These are phyloP conservation scores for Citrus cavaleriei DNA, from an alignment of 345 rosid species.

Conservation along the genomic window DNA sequence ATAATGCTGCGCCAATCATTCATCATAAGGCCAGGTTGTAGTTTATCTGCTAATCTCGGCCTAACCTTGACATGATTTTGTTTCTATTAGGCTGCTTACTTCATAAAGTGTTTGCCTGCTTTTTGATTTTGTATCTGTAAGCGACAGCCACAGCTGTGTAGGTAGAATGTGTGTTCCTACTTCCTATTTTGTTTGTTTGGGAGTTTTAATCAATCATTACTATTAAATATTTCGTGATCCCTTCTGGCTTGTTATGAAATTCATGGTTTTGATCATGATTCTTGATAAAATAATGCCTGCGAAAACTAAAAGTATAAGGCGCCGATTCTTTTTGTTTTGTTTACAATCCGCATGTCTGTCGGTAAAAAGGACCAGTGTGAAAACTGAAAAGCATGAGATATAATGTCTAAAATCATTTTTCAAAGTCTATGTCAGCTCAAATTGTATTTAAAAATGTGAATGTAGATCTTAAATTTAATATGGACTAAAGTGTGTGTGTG, in stretches of 20 bases:
- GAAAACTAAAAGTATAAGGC: neutral
- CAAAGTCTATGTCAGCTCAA: too few relatives aligned
- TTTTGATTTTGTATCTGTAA: neutral
- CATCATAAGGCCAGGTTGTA: constrained; percentile 1
- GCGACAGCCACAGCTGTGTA: neutral
- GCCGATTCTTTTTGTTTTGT: neutral
- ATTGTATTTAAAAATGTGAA: too few relatives aligned
- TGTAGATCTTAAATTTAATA: too few relatives aligned
- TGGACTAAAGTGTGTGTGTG: too few relatives aligned
- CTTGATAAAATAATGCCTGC: neutral
- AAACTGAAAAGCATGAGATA: neutral
- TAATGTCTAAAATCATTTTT: too few relatives aligned
- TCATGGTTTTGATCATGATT: neutral
- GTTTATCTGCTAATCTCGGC: constrained; percentile 4
- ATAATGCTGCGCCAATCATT: neutral
- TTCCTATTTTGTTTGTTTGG: neutral
- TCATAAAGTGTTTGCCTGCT: neutral
- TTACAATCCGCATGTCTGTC: neutral
- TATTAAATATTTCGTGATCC: neutral
- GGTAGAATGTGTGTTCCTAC: neutral
- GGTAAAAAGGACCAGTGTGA: neutral
- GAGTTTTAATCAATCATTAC: neutral
- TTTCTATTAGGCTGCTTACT: neutral
- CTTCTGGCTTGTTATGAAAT: neutral
- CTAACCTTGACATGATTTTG: constrained; percentile 10